Percentiles rank a stretch among this genome's conserved stretches.
phyloP scores from a whole-genome alignment of 768 basidiomycete species.

The Leccinum imitatum region DNA sequence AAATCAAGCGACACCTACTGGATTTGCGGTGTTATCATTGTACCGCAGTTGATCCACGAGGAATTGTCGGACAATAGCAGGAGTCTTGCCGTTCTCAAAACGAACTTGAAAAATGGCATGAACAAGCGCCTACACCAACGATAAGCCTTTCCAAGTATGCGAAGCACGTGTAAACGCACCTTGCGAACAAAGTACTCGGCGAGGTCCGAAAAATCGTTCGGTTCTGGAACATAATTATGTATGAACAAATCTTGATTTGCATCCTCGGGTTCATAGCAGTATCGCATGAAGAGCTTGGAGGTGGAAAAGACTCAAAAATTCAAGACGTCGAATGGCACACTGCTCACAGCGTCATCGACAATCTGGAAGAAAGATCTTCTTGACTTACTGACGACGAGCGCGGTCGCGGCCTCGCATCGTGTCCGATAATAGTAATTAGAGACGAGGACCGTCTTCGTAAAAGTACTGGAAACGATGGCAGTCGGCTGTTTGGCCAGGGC shows the following conservation, averaged over 20 bases:
- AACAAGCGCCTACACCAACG: slow-evolving; percentile 58
- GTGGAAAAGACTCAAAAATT: slow-evolving; percentile 92
- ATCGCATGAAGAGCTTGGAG: slow-evolving; percentile 88
- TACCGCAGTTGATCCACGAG: slow-evolving; percentile 91
- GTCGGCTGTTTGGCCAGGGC: slow-evolving; percentile 81
- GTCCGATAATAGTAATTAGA: slow-evolving; percentile 96
- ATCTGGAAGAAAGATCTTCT: slow-evolving; percentile 6
- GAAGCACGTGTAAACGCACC: slow-evolving; percentile 40
- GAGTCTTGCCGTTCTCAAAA: slow-evolving; percentile 84
- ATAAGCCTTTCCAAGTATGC: slow-evolving; percentile 6
- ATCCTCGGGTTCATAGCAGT: slow-evolving; percentile 89
- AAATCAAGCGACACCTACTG: slow-evolving; percentile 47
- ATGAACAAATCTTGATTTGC: slow-evolving; percentile 77
- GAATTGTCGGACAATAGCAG: slow-evolving; percentile 81
- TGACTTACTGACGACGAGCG: slow-evolving; percentile 70
- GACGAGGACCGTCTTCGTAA: slow-evolving; percentile 92
- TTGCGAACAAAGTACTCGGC: slow-evolving; percentile 95
- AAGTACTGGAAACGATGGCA: slow-evolving; percentile 82
- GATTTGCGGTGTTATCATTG: slow-evolving; percentile 92
- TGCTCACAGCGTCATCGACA: slow-evolving; percentile 32
- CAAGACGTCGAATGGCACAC: slow-evolving; percentile 82
- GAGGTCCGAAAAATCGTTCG: slow-evolving; percentile 91
- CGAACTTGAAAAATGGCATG: slow-evolving; percentile 84
- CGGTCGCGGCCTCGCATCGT: slow-evolving; percentile 89
- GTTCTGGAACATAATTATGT: slow-evolving; percentile 89